Evolutionary conservation across 768 basidiomycete genomes (phyloP), one percentile per base, ranked within the genome.

Genomic region (Termitomyces eurrhizus): DNA sequence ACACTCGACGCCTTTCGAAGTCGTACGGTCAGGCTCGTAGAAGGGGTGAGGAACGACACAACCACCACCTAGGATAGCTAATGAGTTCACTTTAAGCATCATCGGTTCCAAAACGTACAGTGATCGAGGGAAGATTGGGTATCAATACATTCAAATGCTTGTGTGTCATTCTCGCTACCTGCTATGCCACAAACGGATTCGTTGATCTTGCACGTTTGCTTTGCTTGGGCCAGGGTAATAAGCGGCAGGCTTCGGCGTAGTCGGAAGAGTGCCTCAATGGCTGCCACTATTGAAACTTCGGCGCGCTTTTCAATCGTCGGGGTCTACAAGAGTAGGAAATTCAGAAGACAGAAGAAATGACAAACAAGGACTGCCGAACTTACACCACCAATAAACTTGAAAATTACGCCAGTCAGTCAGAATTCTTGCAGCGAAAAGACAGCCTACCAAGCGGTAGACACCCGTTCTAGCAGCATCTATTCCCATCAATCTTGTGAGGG

Each of bases 1-100:
- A 33, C 73, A 66, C 53, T 66, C 55, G 64, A 69, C 24, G 66
- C 71, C 39, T 66, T 69, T 26, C 66, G 68, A 46, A 69, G 66
- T 59, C 68, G 69, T 12, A 63, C 66, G 54, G 68, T 70, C 36
- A 24, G 64, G 56, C 35, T 64, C 59, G 50, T 60, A 50, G 56
- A 66, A 67, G 18, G 65, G 65, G 33, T 64, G 63, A 37, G 67
- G 65, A 45, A 56, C 48, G 7, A 56, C 51, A 48, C 67, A 67
- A n/a, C 65, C 67, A 21, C 67, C 67, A 44, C 67, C 67, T 67
- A 55, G 54, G n/a, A 55, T 21, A 56, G 2, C 32, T n/a, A 4
- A 21, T 55, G 54, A 59, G 21, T 41, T 42, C 7, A 12, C 45
- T n/a, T 11, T 21, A 7, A 42, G 39, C 29, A n/a, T 7, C 1